A percentile compares a stretch with the other conserved stretches of the same genome.
phyloP scores from a whole-genome alignment of 257 asterid species.

The Solanum gracilifrons region DNA sequence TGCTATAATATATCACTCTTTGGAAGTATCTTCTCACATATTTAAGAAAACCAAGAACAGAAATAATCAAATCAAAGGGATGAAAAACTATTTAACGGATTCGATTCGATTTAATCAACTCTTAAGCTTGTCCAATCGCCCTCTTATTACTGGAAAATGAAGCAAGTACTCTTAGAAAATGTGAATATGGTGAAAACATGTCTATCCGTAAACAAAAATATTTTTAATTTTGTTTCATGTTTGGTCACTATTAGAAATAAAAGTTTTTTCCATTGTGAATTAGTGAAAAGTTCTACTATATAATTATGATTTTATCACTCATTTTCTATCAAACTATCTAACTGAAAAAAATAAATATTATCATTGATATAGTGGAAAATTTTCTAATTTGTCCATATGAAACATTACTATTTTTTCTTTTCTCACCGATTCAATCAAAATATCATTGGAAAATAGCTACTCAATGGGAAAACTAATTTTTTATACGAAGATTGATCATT shows the following conservation, averaged over 20 bases:
- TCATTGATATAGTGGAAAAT: background rate
- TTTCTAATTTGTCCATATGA: no score
- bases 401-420: no score
- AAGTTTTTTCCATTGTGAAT: no score
- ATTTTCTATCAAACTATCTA: no score
- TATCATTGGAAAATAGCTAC: background rate
- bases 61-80: background rate
- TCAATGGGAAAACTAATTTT: no score
- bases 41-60: no score
- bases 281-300: background rate
- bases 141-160: background rate
- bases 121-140: background rate
- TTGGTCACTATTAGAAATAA: background rate
- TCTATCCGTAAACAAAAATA: background rate
- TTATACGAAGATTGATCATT: background rate
- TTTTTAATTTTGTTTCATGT: no score
- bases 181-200: background rate
- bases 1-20: background rate
- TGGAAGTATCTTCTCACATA: background rate
- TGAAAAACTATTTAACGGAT: background rate
- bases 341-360: no score
- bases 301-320: background rate
- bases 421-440: no score
- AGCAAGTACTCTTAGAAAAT: background rate
- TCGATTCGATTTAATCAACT: background rate